phyloP scores from a whole-genome alignment of 305 asterid species.

The Caryopteris hybrid region DNA sequence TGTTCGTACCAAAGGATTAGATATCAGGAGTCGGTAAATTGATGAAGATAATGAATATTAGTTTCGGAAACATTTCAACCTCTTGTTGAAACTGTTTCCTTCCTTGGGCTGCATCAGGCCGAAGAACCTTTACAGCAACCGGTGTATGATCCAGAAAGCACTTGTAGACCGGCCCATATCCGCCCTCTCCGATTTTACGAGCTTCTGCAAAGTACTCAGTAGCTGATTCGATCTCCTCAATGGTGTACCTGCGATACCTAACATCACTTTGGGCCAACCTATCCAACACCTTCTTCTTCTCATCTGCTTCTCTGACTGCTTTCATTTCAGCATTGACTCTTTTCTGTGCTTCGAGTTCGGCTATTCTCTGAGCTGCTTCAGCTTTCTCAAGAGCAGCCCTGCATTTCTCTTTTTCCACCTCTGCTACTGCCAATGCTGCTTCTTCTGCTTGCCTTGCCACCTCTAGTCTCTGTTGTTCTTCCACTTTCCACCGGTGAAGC shows the following conservation, averaged over 20 bases:
- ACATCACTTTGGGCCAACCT: slow-evolving; percentile 50
- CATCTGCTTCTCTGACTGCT: slow-evolving; percentile 65
- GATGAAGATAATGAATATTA: too few species aligned
- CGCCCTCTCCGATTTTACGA: slow-evolving; percentile 87
- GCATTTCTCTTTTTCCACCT: slow-evolving; percentile 70
- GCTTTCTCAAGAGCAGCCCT: slow-evolving; percentile 80
- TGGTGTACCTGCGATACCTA: slow-evolving; percentile 64
- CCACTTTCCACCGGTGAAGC: slow-evolving; percentile 82
- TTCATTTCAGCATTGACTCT: slow-evolving; percentile 66
- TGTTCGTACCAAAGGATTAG: too few species aligned
- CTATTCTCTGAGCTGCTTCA: slow-evolving; percentile 78
- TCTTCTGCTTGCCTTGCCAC: slow-evolving; percentile 69
- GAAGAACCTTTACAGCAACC: slow-evolving; percentile 83
- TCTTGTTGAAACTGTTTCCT: slow-evolving; percentile 89
- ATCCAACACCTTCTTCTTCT: slow-evolving; percentile 59
- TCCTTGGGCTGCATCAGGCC: slow-evolving; percentile 92
- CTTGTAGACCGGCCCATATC: slow-evolving; percentile 82
- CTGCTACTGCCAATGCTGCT: slow-evolving; percentile 79
- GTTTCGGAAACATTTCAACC: slow-evolving; percentile 31
- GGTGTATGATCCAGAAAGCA: slow-evolving; percentile 69
- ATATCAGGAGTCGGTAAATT: too few species aligned
- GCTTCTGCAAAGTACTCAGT: slow-evolving; percentile 49
- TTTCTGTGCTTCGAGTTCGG: slow-evolving; percentile 76
- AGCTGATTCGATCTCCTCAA: slow-evolving; percentile 76
- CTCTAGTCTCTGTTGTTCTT: slow-evolving; percentile 66